A percentile compares a stretch with the other conserved stretches of the same genome.
Conservation (phyloP, 1,139 yeast genomes). For the Taphrina communis region DNA sequence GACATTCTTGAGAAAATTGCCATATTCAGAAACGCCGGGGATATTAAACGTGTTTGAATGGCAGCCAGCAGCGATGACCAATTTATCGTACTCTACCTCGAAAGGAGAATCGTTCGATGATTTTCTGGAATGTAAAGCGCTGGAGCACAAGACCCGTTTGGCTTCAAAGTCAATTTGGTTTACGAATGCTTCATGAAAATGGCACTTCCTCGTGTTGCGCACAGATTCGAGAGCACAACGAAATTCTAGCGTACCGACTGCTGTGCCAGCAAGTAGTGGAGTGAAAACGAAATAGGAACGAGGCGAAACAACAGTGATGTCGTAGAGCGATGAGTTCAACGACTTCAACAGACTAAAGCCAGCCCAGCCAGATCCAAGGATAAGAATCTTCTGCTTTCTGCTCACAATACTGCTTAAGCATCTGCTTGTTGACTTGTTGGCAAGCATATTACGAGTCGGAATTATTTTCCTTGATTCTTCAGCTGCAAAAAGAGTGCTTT, state of each 20-base stretch:
- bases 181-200: constrained; percentile 31
- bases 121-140: constrained; percentile 17
- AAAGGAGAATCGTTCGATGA: constrained; percentile 46
- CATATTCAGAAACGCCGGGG: constrained; percentile 61
- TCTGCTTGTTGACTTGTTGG: background rate
- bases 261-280: constrained; percentile 84
- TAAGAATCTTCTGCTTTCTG: constrained; percentile 64
- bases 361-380: constrained; percentile 93
- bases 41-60: constrained; percentile 69
- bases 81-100: constrained; percentile 66
- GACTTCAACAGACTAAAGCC: constrained; percentile 25
- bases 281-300: constrained; percentile 94
- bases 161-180: constrained; percentile 10
- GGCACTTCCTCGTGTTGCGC: constrained; percentile 16
- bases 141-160: constrained; percentile 8
- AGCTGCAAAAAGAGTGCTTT: too few species aligned
- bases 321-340: constrained; percentile 80
- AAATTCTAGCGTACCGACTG: constrained; percentile 89
- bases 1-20: constrained; percentile 65
- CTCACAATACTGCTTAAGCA: background rate
- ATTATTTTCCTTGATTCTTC: too few species aligned
- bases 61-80: constrained; percentile 69
- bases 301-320: constrained; percentile 88
- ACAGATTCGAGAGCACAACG: constrained; percentile 52
- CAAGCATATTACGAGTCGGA: background rate